These are phyloP conservation scores for Oenanthe javanica DNA, from an alignment of 140 eudicot genomes.

Conservation along the genomic window DNA sequence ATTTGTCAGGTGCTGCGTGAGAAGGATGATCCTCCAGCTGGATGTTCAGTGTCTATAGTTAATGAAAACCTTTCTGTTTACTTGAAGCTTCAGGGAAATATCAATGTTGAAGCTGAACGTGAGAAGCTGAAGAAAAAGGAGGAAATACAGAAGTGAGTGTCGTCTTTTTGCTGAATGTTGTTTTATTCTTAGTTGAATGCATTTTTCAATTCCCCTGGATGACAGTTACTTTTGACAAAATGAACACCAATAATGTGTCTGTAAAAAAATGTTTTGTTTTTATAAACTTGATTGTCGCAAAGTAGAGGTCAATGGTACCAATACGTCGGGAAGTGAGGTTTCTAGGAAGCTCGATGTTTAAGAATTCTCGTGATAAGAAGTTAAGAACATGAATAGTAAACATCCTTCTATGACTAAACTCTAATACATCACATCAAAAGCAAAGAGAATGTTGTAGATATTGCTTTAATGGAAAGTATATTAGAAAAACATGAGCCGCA, in stretches of 20 bases:
- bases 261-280: background rate
- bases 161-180: background rate
- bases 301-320: background rate
- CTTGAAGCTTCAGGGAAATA: constrained; percentile 48
- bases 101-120: constrained; percentile 63
- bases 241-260: background rate
- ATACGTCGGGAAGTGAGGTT: background rate
- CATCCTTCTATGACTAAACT: background rate
- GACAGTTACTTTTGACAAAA: background rate
- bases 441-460: background rate
- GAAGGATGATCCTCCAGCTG: constrained; percentile 50
- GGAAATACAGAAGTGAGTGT: constrained; percentile 57
- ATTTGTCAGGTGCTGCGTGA: constrained; percentile 43
- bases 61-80: constrained; percentile 66
- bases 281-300: background rate
- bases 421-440: background rate
- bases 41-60: constrained; percentile 60
- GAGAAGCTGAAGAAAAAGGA: constrained; percentile 62
- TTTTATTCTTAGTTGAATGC: background rate
- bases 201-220: background rate
- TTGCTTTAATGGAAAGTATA: background rate
- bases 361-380: background rate
- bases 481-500: background rate
- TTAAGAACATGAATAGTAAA: background rate
- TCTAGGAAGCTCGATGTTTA: background rate